Base-by-base conservation (phyloP, 371 early-diverging fungal genomes). In the Mucor indicus region DNA sequence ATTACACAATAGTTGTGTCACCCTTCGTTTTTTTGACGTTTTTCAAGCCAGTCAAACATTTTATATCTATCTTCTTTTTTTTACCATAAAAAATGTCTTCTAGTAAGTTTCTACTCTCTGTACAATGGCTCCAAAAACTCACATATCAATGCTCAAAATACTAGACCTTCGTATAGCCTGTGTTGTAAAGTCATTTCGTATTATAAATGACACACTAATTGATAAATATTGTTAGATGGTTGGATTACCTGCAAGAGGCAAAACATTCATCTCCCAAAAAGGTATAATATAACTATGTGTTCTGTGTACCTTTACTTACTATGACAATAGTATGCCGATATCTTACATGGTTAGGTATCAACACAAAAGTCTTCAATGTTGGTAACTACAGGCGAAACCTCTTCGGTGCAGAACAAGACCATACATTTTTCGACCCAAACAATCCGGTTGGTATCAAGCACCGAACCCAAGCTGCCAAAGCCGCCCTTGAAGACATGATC, bases 271-370 rank as follows among this genome's bases (percentile, higher is more conserved):
- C 29, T 81, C 93, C 4, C 86, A 94, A 48, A 98, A 97, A 86
- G 86, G 90, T 87, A 81, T 32, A 33, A 15, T 22, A 19, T 22
- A 17, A 19, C 21, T 38, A 19, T 27, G 36, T 23, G 22, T 43
- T 33, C 29, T 36, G 30, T 33, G 17, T 40, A 47, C 23, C 42
- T 42, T 33, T 35, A 31, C 25, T 36, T 36, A 9, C 36, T 36
- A 36, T 9, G 12, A 17, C 24, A 35, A 29, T 53, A 89, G 87
- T 95, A 9, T 87, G 90, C 41, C 80, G 96, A 20, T 98, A 96
- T 70, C 79, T 97, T 56, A 81, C 83, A 37, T 98, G 98, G 98
- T 73, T 98, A 29, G 97, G 98, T 25, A 91, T 96, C 22, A 81
- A 82, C 31, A 85, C 93, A 12, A 78, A 87, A 54, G 89, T 93